Percentiles rank a stretch among this genome's conserved stretches.
Conservation (phyloP, 352 stramenopile genomes). For the Globisporangium yorkense region DNA sequence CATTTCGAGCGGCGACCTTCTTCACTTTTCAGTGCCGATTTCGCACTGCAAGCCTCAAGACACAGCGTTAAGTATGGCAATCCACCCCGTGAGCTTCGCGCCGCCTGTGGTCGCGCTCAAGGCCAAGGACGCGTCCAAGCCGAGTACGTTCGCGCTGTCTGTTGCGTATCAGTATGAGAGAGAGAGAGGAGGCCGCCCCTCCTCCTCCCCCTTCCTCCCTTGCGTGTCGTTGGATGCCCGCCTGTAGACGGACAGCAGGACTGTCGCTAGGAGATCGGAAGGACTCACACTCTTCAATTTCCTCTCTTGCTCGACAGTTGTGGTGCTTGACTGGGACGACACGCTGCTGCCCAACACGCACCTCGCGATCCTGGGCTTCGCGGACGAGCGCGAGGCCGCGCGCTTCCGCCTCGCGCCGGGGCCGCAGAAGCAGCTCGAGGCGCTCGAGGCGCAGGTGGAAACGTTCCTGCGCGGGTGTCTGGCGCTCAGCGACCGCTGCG, state of each 20-base stretch:
- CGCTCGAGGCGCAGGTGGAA: slow-evolving; percentile 30
- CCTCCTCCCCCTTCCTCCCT: not conserved
- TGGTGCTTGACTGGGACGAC: slow-evolving; percentile 82
- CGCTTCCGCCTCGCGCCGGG: slow-evolving; percentile 28
- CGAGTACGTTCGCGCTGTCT: slow-evolving; percentile 5
- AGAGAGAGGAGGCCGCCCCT: too few species aligned
- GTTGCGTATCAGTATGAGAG: too few species aligned
- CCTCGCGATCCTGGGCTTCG: slow-evolving; percentile 55
- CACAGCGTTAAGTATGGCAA: not conserved
- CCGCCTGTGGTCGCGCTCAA: slow-evolving; percentile 4
- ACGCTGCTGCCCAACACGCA: slow-evolving; percentile 74
- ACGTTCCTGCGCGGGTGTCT: slow-evolving; percentile 48
- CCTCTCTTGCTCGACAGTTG: slow-evolving; percentile 23
- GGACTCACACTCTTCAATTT: too few species aligned
- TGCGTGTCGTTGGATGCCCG: not conserved
- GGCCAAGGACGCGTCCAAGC: slow-evolving; percentile 9
- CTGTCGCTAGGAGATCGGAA: too few species aligned
- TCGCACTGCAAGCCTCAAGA: slow-evolving; percentile 2
- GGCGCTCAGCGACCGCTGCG: slow-evolving; percentile 36
- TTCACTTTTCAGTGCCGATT: not conserved
- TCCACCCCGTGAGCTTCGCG: slow-evolving; percentile 4
- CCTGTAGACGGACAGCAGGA: slow-evolving; percentile 6
- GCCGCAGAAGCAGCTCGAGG: slow-evolving; percentile 20
- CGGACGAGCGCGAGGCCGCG: slow-evolving; percentile 31
- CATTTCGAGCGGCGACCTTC: too few species aligned